A percentile compares a stretch with the other conserved stretches of the same genome.
Evolutionary conservation across 352 stramenopile genomes (phyloP).

Genomic region (Phytophthora hybrid): DNA sequence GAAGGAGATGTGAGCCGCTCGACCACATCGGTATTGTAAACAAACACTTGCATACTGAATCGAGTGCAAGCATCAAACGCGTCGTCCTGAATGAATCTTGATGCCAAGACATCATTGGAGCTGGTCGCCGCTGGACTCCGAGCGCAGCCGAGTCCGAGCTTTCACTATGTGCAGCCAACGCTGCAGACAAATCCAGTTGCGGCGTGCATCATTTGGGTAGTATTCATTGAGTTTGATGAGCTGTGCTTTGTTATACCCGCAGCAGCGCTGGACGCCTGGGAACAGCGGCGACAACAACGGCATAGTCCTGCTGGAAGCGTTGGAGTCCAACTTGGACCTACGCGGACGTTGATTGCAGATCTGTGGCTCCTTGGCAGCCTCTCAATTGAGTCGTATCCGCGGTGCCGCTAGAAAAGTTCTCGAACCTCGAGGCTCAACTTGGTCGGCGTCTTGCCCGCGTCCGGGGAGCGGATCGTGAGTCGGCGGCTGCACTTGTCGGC

Average conservation of each 20-base stretch:
- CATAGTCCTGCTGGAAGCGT: background rate
- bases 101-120: background rate
- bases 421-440: constrained; percentile 70
- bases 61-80: background rate
- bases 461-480: constrained; percentile 59
- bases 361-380: background rate
- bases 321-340: background rate
- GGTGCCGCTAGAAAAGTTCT: constrained; percentile 66
- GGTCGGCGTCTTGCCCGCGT: constrained; percentile 26
- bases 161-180: constrained; percentile 1
- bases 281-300: background rate
- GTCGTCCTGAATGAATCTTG: background rate
- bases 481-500: constrained; percentile 62
- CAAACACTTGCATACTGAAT: background rate
- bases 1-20: constrained; percentile 4
- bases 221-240: constrained; percentile 11
- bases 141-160: background rate
- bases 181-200: constrained; percentile 1
- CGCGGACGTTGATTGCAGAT: background rate
- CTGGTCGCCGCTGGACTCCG: background rate
- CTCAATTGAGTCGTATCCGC: background rate
- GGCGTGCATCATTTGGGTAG: background rate
- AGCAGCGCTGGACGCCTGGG: background rate
- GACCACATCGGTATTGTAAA: too few species aligned
- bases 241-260: constrained; percentile 10